phyloP scores from a whole-genome alignment of 1,139 yeast species.

The Candida albicans region DNA sequence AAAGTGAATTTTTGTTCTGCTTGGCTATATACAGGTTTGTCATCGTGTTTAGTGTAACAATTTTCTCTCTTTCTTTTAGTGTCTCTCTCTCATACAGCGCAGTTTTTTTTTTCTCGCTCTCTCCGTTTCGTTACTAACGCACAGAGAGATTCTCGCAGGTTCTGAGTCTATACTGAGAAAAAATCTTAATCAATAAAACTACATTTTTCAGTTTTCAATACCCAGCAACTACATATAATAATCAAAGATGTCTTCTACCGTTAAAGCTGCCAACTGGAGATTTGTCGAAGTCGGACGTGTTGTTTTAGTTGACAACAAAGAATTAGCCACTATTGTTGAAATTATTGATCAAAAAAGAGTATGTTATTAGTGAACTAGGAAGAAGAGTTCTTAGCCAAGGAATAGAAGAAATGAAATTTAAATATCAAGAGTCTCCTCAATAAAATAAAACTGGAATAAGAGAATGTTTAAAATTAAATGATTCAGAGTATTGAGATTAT shows the following conservation, averaged over 20 bases:
- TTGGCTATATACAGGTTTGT: background rate
- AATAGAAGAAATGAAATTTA: background rate
- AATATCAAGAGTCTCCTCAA: background rate
- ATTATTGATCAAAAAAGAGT: constrained; percentile 99
- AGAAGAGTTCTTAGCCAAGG: background rate
- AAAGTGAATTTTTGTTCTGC: background rate
- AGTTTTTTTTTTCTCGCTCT: background rate
- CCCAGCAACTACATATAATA: constrained; percentile 10
- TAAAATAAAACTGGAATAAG: no score
- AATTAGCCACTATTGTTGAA: constrained; percentile 92
- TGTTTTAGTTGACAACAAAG: constrained; percentile 84
- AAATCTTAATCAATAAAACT: constrained; percentile 5
- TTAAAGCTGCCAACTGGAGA: constrained; percentile 98
- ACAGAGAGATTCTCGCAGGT: background rate
- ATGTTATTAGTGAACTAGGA: constrained; percentile 39
- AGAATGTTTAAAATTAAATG: no score
- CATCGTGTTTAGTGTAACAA: background rate
- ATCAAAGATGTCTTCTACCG: constrained; percentile 54
- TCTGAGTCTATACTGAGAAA: constrained; percentile 1
- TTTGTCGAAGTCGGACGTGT: constrained; percentile 99
- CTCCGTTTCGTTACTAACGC: background rate
- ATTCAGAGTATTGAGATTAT: no score
- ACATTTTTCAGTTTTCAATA: constrained; percentile 1
- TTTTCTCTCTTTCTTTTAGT: background rate
- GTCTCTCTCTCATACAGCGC: background rate